These are phyloP conservation scores for Tuber umbilicatum DNA, from an alignment of 495 filamentous ascomycete genomes.

Conservation along the genomic window DNA sequence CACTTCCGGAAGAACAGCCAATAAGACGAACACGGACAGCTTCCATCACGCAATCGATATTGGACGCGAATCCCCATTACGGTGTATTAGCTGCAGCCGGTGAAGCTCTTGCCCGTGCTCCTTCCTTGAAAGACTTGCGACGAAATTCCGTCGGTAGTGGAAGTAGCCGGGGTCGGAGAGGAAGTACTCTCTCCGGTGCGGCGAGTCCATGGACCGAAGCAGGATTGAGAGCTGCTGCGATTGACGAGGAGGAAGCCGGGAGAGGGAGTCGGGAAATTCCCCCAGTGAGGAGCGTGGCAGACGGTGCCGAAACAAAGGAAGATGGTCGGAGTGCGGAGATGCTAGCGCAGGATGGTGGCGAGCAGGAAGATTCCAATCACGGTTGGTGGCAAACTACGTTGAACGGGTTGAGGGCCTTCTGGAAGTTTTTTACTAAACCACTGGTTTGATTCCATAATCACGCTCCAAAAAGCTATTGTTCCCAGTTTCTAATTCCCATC, in stretches of 20 bases:
- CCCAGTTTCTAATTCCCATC: neutral
- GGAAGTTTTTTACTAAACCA: constrained; percentile 39
- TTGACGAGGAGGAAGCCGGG: constrained; percentile 16
- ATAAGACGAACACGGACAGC: constrained; percentile 30
- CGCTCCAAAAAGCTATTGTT: neutral
- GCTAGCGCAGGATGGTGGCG: constrained; percentile 9
- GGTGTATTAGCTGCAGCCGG: constrained; percentile 44
- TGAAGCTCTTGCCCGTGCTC: constrained; percentile 42
- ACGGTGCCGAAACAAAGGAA: neutral
- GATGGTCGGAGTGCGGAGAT: neutral
- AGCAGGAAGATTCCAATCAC: constrained; percentile 23
- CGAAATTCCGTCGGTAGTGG: constrained; percentile 20
- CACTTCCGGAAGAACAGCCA: neutral
- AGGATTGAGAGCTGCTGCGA: constrained; percentile 5
- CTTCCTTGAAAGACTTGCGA: constrained; percentile 41
- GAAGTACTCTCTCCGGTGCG: constrained; percentile 11
- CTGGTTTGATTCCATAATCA: constrained; percentile 7
- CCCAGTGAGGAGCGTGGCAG: neutral
- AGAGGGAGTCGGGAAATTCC: neutral
- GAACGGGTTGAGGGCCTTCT: constrained; percentile 37
- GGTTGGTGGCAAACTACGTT: constrained; percentile 38
- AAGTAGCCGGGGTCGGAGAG: constrained; percentile 9
- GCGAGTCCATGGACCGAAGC: constrained; percentile 22
- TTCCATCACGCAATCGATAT: constrained; percentile 38
- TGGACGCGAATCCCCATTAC: constrained; percentile 42